Evolutionary conservation across 2,329 filamentous ascomycete species (phyloP).

Genomic region (Penicillium italicum): DNA sequence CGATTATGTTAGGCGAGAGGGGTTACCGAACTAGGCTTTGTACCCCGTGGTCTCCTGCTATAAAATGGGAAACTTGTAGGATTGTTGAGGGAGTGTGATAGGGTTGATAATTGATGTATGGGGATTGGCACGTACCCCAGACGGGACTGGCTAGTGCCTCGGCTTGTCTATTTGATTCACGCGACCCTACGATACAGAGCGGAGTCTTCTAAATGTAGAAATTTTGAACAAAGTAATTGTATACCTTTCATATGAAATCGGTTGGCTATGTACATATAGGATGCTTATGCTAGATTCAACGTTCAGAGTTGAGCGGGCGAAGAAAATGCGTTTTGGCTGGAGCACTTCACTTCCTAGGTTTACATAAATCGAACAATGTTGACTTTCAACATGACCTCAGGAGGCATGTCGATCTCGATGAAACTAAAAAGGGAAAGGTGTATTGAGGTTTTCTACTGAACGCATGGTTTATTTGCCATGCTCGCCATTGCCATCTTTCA

Average conservation of each 20-base stretch:
- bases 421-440: neutral
- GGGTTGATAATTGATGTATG: neutral
- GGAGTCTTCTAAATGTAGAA: neutral
- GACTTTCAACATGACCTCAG: neutral
- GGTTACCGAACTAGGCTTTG: neutral
- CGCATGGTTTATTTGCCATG: neutral
- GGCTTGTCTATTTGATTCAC: conserved; percentile 6
- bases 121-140: conserved; percentile 2
- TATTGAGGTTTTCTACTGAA: neutral
- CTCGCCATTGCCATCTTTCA: neutral
- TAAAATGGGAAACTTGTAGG: neutral
- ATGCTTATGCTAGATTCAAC: neutral
- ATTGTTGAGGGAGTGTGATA: neutral
- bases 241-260: neutral
- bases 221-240: neutral
- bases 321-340: neutral
- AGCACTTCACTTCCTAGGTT: neutral
- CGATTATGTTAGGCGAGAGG: neutral
- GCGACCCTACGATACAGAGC: neutral
- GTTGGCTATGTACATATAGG: neutral
- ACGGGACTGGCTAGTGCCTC: conserved; percentile 16
- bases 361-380: neutral
- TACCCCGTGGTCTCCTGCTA: neutral
- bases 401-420: neutral
- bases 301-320: neutral